Base-by-base conservation (phyloP, 352 stramenopile genomes). In the Phytophthora pistaciae region DNA sequence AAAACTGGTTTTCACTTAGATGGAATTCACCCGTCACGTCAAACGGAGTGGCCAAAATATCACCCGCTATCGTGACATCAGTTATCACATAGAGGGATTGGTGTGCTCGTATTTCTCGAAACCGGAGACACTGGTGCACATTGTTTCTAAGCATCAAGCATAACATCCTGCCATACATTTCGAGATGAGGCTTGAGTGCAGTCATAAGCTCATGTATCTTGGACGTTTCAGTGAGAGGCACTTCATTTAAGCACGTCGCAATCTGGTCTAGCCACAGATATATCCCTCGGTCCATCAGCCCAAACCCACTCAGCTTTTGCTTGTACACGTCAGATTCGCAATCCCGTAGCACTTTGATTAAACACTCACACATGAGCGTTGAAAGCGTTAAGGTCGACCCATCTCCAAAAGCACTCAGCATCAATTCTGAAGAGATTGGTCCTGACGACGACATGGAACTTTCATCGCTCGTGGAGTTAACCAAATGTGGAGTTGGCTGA, bases 341-440 rank as follows among this genome's bases (percentile, higher is more conserved):
- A 54, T 78, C 79, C 27, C 84, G 72, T 9, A 94, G 46, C 44
- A 94, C 84, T 42, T 87, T 90, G n/a, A 81, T 77, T 31, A 95
- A 74, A 42, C 83, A 92, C 25, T 82, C 70, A 31, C 84, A 91
- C 21, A 92, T 59, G 29, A 90, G 64, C 4, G 73, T 38, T n/a
- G 85, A 79, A 56, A 68, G 36, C n/a, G 59, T 57, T 21, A 70
- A 20, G 56, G 72, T 66, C 53, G 70, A 20, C 4, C 53, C 57
- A 20, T 65, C 60, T 18, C 53, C 50, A 48, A 55, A 60, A 9
- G 11, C 36, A 16, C 0, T 33, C 7, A 73, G 13, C 49, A 79
- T 31, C 46, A 53, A 29, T 36, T 64, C 46, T n/a, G 53, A 27
- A 7, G 36, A 49, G 25, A 31, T 14, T 11, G 14, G n/a, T 36